Conservation (phyloP, 352 stramenopile species). For the Globisporangium orthogonon region DNA sequence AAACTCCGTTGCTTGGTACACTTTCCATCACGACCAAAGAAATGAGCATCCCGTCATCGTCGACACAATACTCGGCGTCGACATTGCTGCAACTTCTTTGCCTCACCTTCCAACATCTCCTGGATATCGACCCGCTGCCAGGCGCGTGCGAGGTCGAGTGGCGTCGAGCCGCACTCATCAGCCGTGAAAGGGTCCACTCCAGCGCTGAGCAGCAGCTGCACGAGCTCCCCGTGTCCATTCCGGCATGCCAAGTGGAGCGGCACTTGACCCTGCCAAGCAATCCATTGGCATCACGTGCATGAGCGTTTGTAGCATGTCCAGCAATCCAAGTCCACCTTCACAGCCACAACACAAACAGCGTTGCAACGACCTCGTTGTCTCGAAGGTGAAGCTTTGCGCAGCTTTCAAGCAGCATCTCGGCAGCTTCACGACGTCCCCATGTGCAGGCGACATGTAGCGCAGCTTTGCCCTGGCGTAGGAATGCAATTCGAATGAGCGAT, state of each 20-base stretch:
- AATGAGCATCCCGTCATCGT: neutral
- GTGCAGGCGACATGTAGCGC: conserved; percentile 46
- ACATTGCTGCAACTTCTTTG: neutral
- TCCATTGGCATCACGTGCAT: neutral
- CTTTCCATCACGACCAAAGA: neutral
- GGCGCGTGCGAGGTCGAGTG: conserved; percentile 48
- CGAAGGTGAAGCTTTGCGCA: conserved; percentile 20
- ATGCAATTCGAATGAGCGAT: too few species aligned
- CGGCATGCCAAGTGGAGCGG: conserved; percentile 50
- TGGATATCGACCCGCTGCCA: conserved; percentile 53
- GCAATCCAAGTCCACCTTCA: neutral
- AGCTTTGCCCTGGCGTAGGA: conserved; percentile 30
- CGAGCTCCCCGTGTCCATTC: conserved; percentile 45
- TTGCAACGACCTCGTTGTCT: conserved; percentile 31
- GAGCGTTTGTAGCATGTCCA: neutral
- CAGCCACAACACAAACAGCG: neutral
- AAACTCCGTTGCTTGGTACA: conserved; percentile 9
- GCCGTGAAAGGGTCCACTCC: conserved; percentile 32
- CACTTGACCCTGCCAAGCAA: conserved; percentile 28
- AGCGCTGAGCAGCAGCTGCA: conserved; percentile 28
- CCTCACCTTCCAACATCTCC: conserved; percentile 32
- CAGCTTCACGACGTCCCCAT: conserved; percentile 41
- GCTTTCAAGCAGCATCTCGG: conserved; percentile 28
- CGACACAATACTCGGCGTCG: neutral
- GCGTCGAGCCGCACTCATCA: conserved; percentile 40